phyloP scores from a whole-genome alignment of 495 filamentous ascomycete genomes.

The Aeminium ludgeri region DNA sequence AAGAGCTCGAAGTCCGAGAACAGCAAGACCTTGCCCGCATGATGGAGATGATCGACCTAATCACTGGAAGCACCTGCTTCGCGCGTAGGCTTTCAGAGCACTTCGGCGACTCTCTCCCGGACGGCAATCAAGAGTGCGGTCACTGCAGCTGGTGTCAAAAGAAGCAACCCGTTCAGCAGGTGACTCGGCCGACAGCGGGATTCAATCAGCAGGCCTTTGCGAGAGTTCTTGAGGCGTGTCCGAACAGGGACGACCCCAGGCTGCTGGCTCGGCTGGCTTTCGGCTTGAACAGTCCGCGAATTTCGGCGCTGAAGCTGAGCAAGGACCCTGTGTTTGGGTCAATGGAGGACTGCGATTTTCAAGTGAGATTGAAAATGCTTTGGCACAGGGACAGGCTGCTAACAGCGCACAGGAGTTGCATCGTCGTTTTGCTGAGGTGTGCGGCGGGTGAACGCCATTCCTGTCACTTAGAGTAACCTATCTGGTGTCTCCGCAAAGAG shows the following conservation, averaged over 20 bases:
- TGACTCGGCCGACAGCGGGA: slow-evolving; percentile 8
- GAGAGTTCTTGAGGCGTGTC: slow-evolving; percentile 25
- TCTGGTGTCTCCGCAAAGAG: too few species aligned
- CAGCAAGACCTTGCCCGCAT: slow-evolving; percentile 31
- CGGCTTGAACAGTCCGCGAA: slow-evolving; percentile 39
- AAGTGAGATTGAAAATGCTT: too few species aligned
- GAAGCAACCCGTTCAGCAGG: slow-evolving; percentile 23
- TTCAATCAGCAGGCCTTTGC: slow-evolving; percentile 26
- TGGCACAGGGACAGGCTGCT: too few species aligned
- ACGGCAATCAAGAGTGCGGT: slow-evolving; percentile 28
- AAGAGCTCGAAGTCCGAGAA: slow-evolving; percentile 33
- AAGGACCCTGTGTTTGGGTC: slow-evolving; percentile 31
- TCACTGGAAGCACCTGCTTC: slow-evolving; percentile 33
- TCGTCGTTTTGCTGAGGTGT: too few species aligned
- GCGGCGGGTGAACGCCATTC: too few species aligned
- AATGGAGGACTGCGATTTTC: slow-evolving; percentile 21
- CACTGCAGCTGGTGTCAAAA: slow-evolving; percentile 38
- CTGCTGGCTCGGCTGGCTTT: slow-evolving; percentile 39
- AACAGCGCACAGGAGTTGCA: too few species aligned
- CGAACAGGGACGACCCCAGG: slow-evolving; percentile 36
- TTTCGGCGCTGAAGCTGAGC: slow-evolving; percentile 28
- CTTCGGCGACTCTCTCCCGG: slow-evolving; percentile 36
- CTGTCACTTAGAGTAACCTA: too few species aligned
- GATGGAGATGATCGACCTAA: slow-evolving; percentile 31
- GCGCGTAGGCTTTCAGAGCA: slow-evolving; percentile 30